Conservation (phyloP, 2,329 filamentous ascomycete species). For the Tolypocladium cylindrosporum region DNA sequence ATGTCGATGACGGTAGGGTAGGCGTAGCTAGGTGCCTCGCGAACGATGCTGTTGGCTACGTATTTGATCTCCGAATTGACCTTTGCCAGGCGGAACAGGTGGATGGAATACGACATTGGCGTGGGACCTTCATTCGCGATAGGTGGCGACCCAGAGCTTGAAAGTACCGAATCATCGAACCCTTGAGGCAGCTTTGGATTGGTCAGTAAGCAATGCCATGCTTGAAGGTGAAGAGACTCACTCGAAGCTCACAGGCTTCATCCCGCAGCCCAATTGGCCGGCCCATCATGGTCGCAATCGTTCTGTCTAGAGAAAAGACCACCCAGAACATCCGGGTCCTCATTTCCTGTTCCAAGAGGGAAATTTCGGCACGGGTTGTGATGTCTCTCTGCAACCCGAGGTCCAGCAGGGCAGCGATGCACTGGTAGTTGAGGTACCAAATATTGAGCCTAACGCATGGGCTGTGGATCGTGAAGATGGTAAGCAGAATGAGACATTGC, state of each 20-base stretch:
- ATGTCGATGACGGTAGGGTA: conserved; percentile 35
- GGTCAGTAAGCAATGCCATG: conserved; percentile 1
- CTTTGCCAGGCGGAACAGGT: conserved; percentile 35
- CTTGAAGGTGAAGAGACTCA: conserved; percentile 10
- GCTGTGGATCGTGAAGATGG: conserved; percentile 41
- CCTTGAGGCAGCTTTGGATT: conserved; percentile 1
- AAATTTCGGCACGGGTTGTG: conserved; percentile 29
- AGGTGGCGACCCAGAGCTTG: background rate
- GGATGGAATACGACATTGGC: conserved; percentile 31
- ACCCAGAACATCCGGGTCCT: conserved; percentile 46
- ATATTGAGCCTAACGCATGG: conserved; percentile 37
- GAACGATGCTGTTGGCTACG: conserved; percentile 41
- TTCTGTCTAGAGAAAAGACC: conserved; percentile 39
- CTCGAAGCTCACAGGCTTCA: conserved; percentile 42
- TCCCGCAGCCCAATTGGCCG: conserved; percentile 44
- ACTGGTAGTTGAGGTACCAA: conserved; percentile 47
- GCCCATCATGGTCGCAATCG: conserved; percentile 45
- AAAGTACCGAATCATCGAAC: background rate
- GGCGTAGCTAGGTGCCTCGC: conserved; percentile 34
- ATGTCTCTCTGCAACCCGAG: conserved; percentile 41
- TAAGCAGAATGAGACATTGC: conserved; percentile 35
- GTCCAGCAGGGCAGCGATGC: conserved; percentile 38
- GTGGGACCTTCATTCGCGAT: background rate
- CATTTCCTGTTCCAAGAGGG: conserved; percentile 40
- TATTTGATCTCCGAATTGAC: conserved; percentile 50